Evolutionary conservation across 2,329 filamentous ascomycete species (phyloP).

Genomic region (Atkinsonella hypoxylon): DNA sequence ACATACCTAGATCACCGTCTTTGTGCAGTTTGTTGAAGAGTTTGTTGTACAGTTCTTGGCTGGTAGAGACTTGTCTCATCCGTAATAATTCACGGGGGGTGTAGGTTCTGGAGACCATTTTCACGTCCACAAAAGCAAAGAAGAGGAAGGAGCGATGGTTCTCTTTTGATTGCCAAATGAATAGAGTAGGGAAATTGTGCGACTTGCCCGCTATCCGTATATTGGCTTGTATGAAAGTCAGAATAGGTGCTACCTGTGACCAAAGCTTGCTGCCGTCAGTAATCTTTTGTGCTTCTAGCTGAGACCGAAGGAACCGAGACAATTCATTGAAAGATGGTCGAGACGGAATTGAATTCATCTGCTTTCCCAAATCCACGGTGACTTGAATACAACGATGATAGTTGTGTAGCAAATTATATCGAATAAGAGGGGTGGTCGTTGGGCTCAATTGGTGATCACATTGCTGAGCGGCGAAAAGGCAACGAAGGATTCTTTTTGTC

Average conservation of each 20-base stretch:
- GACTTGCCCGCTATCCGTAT: conserved; percentile 9
- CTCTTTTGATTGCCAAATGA: conserved; percentile 24
- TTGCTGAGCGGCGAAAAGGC: conserved; percentile 21
- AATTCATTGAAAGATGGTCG: conserved; percentile 9
- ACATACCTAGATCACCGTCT: conserved; percentile 30
- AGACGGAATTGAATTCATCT: conserved; percentile 13
- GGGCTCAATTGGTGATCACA: conserved; percentile 25
- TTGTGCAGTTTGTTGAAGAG: conserved; percentile 23
- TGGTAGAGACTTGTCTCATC: conserved; percentile 16
- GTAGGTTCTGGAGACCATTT: conserved; percentile 33
- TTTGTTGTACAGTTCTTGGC: conserved; percentile 16
- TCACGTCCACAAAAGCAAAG: conserved; percentile 26
- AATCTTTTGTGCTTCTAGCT: conserved; percentile 16
- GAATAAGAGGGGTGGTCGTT: conserved; percentile 16
- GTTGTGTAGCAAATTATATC: conserved; percentile 20
- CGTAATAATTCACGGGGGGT: conserved; percentile 31
- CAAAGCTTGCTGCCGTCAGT: conserved; percentile 19
- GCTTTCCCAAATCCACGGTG: conserved; percentile 17
- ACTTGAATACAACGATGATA: conserved; percentile 18
- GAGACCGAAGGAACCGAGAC: conserved; percentile 15
- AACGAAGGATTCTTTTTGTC: conserved; percentile 26
- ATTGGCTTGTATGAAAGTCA: conserved; percentile 21
- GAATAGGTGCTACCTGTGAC: conserved; percentile 20
- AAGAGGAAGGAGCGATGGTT: conserved; percentile 27
- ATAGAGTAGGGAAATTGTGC: conserved; percentile 25